A percentile compares a stretch with the other conserved stretches of the same genome.
Conservation (phyloP, 331 rosid genomes). For the Malus hybrid region DNA sequence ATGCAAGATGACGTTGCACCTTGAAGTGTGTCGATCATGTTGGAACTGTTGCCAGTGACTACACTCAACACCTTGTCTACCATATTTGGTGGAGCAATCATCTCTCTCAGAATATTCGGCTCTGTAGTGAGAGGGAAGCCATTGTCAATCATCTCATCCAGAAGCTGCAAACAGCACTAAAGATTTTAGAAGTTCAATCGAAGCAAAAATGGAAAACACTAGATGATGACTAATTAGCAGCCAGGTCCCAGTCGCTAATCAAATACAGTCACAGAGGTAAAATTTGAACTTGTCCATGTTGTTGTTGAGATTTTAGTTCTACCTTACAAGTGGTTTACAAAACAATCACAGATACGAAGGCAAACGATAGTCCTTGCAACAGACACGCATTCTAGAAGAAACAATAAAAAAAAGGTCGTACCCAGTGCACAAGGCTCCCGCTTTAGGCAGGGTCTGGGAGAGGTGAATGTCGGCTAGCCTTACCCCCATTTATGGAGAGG, state of each 20-base stretch:
- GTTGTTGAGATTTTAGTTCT: neutral
- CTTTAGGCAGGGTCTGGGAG: no score
- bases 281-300: neutral
- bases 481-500: no score
- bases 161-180: conserved; percentile 41
- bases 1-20: conserved; percentile 68
- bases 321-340: neutral
- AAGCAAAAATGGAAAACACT: neutral
- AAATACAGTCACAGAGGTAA: neutral
- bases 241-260: neutral
- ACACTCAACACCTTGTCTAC: conserved; percentile 88
- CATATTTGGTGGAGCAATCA: conserved; percentile 91
- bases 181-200: neutral
- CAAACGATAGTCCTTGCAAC: neutral
- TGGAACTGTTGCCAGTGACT: conserved; percentile 86
- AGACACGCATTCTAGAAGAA: neutral
- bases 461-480: no score
- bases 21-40: conserved; percentile 78
- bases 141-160: conserved; percentile 98
- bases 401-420: no score
- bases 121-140: conserved; percentile 97
- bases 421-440: no score
- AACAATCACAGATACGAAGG: neutral
- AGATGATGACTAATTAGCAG: neutral
- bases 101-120: conserved; percentile 80